Percentiles rank a stretch among this genome's conserved stretches.
phyloP scores from a whole-genome alignment of 2,329 filamentous ascomycete genomes.

The Escovopsis sp. region DNA sequence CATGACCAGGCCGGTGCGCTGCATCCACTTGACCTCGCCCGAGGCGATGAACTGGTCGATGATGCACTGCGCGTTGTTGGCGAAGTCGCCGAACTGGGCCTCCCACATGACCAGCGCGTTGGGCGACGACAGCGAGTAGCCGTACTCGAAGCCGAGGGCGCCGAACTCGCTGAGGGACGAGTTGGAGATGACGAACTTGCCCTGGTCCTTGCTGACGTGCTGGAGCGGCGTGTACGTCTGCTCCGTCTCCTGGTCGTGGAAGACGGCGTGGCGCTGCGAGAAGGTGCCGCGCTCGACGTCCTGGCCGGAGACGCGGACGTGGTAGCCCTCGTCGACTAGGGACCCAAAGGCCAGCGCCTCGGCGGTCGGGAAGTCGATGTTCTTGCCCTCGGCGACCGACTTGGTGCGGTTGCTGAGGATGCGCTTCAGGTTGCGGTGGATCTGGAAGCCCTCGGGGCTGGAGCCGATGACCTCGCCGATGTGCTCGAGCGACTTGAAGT shows the following conservation, averaged over 20 bases:
- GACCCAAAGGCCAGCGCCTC: conserved; percentile 92
- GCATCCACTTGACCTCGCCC: conserved; percentile 96
- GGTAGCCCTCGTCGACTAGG: conserved; percentile 82
- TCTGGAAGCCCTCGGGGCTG: conserved; percentile 69
- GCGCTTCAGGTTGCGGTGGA: conserved; percentile 94
- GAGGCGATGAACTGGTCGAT: conserved; percentile 98
- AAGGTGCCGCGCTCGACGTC: conserved; percentile 99
- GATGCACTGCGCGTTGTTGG: conserved; percentile 98
- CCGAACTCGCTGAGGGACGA: conserved; percentile 62
- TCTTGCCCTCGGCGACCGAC: conserved; percentile 78
- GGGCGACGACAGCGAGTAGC: conserved; percentile 91
- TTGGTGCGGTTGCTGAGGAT: conserved; percentile 83
- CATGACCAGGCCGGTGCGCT: conserved; percentile 91
- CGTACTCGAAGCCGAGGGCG: conserved; percentile 92
- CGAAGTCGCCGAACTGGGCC: conserved; percentile 98
- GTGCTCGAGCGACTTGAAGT: conserved; percentile 56
- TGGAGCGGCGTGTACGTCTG: conserved; percentile 85
- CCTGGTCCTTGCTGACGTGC: conserved; percentile 79
- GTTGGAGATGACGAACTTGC: conserved; percentile 92
- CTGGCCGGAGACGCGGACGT: conserved; percentile 94
- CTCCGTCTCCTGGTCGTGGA: conserved; percentile 95
- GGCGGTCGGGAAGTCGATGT: conserved; percentile 94
- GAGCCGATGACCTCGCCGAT: conserved; percentile 70
- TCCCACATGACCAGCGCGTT: conserved; percentile 99
- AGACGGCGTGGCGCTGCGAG: conserved; percentile 91